Percentiles rank a stretch among this genome's conserved stretches.
Conservation (phyloP, 805 yeast species). For the Pichia nanzhaoensis region DNA sequence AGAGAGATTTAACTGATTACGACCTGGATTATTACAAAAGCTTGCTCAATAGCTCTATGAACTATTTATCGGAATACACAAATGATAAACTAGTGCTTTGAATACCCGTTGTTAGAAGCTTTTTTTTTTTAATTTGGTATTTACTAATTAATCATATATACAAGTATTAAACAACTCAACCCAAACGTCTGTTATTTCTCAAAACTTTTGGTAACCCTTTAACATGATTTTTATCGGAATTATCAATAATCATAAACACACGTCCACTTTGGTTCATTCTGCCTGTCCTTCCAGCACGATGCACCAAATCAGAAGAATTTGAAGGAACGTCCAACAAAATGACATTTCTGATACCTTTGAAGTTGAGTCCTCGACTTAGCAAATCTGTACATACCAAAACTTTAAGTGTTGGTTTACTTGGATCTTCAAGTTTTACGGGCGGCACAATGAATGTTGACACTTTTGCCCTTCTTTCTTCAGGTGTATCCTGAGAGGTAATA, state of each 20-base stretch:
- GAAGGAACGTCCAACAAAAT: conserved; percentile 81
- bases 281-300: conserved; percentile 92
- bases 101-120: background rate
- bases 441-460: conserved; percentile 60
- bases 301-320: conserved; percentile 79
- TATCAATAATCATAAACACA: conserved; percentile 71
- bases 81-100: conserved; percentile 12
- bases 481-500: conserved; percentile 57
- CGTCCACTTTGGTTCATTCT: conserved; percentile 86
- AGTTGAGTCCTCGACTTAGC: conserved; percentile 84
- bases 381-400: conserved; percentile 85
- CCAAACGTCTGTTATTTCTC: conserved; percentile 40
- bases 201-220: conserved; percentile 71
- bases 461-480: conserved; percentile 51
- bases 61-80: conserved; percentile 31
- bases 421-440: conserved; percentile 39
- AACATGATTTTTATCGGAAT: conserved; percentile 67
- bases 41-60: conserved; percentile 30
- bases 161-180: conserved; percentile 6
- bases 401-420: conserved; percentile 37
- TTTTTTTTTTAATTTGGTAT: background rate
- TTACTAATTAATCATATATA: background rate
- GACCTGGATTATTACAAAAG: conserved; percentile 21
- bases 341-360: conserved; percentile 73
- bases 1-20: conserved; percentile 17